These are phyloP conservation scores for Trapa incisa DNA, from an alignment of 345 rosid genomes.

Conservation along the genomic window DNA sequence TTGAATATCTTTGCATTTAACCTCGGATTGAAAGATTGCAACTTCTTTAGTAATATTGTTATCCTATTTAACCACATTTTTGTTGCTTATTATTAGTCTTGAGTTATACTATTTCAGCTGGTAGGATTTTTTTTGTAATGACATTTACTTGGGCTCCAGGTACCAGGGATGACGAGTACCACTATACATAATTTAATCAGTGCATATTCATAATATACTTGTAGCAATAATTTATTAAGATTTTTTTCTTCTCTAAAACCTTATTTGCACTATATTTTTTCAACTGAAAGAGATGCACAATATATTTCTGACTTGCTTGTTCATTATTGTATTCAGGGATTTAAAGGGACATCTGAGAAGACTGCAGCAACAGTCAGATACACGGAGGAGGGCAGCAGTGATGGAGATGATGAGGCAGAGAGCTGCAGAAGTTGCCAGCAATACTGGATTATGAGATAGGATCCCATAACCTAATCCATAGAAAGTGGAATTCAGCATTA, in stretches of 20 bases:
- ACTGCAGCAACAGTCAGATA: conserved; percentile 93
- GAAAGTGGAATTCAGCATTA: background rate
- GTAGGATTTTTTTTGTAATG: background rate
- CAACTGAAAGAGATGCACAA: background rate
- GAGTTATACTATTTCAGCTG: background rate
- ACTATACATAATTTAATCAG: background rate
- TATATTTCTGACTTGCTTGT: conserved; percentile 10
- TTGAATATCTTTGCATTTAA: background rate
- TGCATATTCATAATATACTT: background rate
- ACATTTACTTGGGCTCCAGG: background rate
- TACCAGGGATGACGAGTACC: background rate
- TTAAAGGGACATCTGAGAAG: conserved; percentile 86
- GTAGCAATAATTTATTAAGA: background rate
- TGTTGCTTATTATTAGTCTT: background rate
- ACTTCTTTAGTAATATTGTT: background rate
- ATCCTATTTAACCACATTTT: background rate
- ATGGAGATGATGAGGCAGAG: conserved; percentile 99
- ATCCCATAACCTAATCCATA: background rate
- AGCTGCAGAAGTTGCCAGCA: conserved; percentile 94
- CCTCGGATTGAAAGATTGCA: background rate
- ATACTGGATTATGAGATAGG: conserved; percentile 30
- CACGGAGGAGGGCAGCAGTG: conserved; percentile 97
- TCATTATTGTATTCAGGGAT: conserved; percentile 43
- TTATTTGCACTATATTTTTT: background rate
- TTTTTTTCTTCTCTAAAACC: background rate